Conservation (phyloP, 2,329 filamentous ascomycete species). For the Cytospora leucostoma region DNA sequence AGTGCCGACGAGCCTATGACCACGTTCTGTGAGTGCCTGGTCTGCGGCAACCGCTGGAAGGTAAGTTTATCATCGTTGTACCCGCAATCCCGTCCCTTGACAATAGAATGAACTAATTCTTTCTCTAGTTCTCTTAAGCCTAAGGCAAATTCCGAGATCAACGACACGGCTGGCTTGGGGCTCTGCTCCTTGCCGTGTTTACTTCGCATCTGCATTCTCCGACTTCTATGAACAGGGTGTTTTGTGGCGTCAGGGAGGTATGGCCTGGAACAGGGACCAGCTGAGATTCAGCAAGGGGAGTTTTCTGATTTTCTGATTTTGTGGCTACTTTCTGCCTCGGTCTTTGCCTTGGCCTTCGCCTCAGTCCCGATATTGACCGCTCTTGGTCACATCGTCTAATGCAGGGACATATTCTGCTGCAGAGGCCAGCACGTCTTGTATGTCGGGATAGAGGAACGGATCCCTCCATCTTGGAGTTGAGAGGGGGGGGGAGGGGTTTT, state of each 20-base stretch:
- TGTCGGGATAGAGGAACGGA: conserved; percentile 1
- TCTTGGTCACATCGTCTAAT: conserved; percentile 7
- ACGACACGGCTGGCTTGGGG: not conserved
- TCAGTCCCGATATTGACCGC: too few relatives aligned
- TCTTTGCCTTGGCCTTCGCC: too few relatives aligned
- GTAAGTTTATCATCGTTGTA: conserved; percentile 44
- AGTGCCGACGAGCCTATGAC: conserved; percentile 93
- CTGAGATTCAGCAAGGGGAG: conserved; percentile 21
- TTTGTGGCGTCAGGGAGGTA: conserved; percentile 26
- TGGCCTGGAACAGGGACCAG: conserved; percentile 17
- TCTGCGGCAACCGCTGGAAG: conserved; percentile 73
- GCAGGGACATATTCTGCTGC: not conserved
- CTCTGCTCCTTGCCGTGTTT: not conserved
- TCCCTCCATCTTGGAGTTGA: not conserved
- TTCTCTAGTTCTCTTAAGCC: conserved; percentile 35
- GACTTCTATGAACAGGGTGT: conserved; percentile 17
- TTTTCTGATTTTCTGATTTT: conserved; percentile 13
- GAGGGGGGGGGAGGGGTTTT: not conserved
- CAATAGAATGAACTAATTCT: conserved; percentile 17
- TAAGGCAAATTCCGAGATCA: not conserved
- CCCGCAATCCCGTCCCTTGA: conserved; percentile 31
- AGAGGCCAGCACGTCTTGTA: conserved; percentile 6
- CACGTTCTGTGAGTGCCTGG: conserved; percentile 71
- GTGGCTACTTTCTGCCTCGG: not conserved
- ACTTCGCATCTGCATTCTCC: conserved; percentile 3